phyloP scores from a whole-genome alignment of 1,284 basidiomycete genomes.

The Rhodotorula sp. region DNA sequence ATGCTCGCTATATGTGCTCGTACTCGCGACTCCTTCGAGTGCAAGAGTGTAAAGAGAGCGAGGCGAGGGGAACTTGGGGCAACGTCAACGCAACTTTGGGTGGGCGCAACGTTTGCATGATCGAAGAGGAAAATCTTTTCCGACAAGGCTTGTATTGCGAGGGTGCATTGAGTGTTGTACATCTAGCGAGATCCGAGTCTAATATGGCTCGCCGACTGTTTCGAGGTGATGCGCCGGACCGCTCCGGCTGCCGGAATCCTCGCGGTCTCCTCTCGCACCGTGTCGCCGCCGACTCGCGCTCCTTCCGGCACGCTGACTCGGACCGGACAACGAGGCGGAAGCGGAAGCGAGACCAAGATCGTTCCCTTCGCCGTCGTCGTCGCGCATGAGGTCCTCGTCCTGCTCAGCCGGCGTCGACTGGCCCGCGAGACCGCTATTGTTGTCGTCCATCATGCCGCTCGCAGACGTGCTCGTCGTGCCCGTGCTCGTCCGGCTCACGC shows the following conservation, averaged over 20 bases:
- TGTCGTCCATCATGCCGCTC: background rate
- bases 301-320: background rate
- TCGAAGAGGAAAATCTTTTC: background rate
- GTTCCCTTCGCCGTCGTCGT: background rate
- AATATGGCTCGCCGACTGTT: constrained; percentile 14
- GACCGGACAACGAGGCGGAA: background rate
- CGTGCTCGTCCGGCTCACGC: constrained; percentile 14
- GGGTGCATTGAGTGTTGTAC: background rate
- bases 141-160: background rate
- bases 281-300: background rate
- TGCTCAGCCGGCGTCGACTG: background rate
- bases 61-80: background rate
- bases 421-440: background rate
- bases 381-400: background rate
- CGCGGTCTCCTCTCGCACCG: background rate
- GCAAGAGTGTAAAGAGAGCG: background rate
- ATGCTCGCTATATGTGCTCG: constrained; percentile 1
- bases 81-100: no score
- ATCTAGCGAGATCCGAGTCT: background rate
- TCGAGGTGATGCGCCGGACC: constrained; percentile 4
- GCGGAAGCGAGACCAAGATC: background rate
- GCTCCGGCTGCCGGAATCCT: background rate
- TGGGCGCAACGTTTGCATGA: no score
- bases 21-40: background rate
- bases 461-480: constrained; percentile 7